A percentile compares a stretch with the other conserved stretches of the same genome.
Conservation (phyloP, 768 basidiomycete species). For the Mrakia gelida region DNA sequence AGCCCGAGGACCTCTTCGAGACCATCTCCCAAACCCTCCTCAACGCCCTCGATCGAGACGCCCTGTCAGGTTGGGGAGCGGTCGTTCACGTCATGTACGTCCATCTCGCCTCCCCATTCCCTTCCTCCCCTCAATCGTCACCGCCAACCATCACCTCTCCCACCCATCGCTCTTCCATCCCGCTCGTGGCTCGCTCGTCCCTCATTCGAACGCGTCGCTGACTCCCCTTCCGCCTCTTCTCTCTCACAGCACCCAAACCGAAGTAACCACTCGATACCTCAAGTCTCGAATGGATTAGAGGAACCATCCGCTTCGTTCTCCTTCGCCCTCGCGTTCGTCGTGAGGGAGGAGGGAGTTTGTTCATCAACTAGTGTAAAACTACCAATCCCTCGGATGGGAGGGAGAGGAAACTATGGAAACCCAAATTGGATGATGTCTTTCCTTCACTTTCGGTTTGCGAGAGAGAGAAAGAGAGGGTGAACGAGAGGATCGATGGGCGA, state of each 20-base stretch:
- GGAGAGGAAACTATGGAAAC: neutral
- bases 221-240: neutral
- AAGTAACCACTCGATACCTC: constrained; percentile 73
- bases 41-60: constrained; percentile 93
- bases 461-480: too few species aligned
- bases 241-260: constrained; percentile 49
- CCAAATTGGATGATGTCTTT: too few species aligned
- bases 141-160: neutral
- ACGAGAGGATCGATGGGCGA: too few species aligned
- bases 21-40: constrained; percentile 93
- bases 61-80: constrained; percentile 94
- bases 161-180: neutral
- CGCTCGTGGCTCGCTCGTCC: neutral
- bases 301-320: neutral
- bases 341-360: too few species aligned
- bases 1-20: constrained; percentile 94
- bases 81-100: constrained; percentile 92
- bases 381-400: neutral
- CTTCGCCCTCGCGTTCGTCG: neutral
- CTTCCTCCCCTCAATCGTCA: neutral
- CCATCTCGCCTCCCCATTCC: neutral
- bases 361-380: neutral
- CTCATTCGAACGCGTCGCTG: neutral
- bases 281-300: constrained; percentile 84
- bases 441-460: too few species aligned